phyloP scores from a whole-genome alignment of 2,329 filamentous ascomycete genomes.

The Bipolaris sorokiniana region DNA sequence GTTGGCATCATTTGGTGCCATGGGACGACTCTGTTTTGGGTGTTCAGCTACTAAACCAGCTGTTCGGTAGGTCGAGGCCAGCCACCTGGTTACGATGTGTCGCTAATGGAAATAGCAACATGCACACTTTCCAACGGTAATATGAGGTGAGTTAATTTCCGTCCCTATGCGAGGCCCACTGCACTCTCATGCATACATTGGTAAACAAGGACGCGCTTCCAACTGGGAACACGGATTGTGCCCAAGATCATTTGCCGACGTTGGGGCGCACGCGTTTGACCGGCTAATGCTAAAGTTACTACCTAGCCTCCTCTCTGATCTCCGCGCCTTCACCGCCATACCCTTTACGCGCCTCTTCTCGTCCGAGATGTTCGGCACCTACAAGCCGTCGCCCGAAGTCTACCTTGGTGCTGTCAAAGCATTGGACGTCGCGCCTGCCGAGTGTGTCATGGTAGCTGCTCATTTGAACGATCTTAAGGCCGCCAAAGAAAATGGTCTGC shows the following conservation, averaged over 20 bases:
- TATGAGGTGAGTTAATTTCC: slow-evolving; percentile 26
- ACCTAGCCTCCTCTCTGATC: slow-evolving; percentile 53
- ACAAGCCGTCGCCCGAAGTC: slow-evolving; percentile 73
- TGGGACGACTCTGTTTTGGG: slow-evolving; percentile 71
- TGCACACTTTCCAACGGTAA: slow-evolving; percentile 80
- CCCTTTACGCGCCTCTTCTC: slow-evolving; percentile 69
- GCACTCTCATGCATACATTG: neutral
- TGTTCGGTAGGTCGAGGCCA: slow-evolving; percentile 49
- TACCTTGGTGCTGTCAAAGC: slow-evolving; percentile 71
- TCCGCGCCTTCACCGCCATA: slow-evolving; percentile 64
- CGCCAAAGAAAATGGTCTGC: slow-evolving; percentile 68
- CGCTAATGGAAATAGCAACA: slow-evolving; percentile 49
- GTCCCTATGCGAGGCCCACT: neutral
- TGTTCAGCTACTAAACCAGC: slow-evolving; percentile 59
- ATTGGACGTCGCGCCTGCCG: slow-evolving; percentile 61
- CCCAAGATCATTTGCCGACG: neutral
- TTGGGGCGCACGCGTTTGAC: neutral
- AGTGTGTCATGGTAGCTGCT: slow-evolving; percentile 79
- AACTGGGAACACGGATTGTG: neutral
- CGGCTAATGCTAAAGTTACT: neutral
- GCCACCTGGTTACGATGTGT: slow-evolving; percentile 5
- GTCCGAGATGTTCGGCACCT: slow-evolving; percentile 73
- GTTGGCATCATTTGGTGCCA: slow-evolving; percentile 75
- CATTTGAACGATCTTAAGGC: slow-evolving; percentile 73
- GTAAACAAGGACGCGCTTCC: slow-evolving; percentile 24